phyloP scores from a whole-genome alignment of 2,329 filamentous ascomycete species.

The Penicillium griseofulvum region DNA sequence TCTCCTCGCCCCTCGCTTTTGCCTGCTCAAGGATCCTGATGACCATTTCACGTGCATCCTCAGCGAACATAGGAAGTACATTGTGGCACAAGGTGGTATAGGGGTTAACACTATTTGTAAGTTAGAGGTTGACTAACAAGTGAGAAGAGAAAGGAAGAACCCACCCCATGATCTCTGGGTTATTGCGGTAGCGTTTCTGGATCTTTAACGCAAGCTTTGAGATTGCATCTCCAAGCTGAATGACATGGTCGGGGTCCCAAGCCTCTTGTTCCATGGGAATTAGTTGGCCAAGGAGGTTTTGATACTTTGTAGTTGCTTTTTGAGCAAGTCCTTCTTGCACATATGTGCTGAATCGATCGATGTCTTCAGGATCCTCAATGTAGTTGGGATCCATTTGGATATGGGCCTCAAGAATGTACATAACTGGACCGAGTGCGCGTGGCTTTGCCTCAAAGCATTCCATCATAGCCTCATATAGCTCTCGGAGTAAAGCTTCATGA shows the following conservation, averaged over 20 bases:
- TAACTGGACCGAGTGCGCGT: conserved; percentile 72
- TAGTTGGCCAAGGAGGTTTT: conserved; percentile 71
- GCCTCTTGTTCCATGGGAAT: conserved; percentile 76
- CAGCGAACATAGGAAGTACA: conserved; percentile 84
- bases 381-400: conserved; percentile 77
- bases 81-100: conserved; percentile 73
- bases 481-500: conserved; percentile 78
- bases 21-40: conserved; percentile 73
- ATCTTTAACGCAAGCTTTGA: conserved; percentile 84
- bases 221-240: conserved; percentile 81
- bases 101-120: conserved; percentile 50
- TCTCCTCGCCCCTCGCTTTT: conserved; percentile 67
- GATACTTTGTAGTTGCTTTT: conserved; percentile 76
- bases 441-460: conserved; percentile 87
- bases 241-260: conserved; percentile 89
- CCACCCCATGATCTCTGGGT: conserved; percentile 78
- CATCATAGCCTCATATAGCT: conserved; percentile 83
- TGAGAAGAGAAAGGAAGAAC: conserved; percentile 49
- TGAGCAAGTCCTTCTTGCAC: conserved; percentile 70
- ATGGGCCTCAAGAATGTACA: conserved; percentile 79
- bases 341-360: conserved; percentile 68
- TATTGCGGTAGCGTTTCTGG: conserved; percentile 86
- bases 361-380: conserved; percentile 65
- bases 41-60: conserved; percentile 83
- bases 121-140: conserved; percentile 17